Evolutionary conservation across 768 basidiomycete genomes (phyloP).

Genomic region (Tubosaeta sp.): DNA sequence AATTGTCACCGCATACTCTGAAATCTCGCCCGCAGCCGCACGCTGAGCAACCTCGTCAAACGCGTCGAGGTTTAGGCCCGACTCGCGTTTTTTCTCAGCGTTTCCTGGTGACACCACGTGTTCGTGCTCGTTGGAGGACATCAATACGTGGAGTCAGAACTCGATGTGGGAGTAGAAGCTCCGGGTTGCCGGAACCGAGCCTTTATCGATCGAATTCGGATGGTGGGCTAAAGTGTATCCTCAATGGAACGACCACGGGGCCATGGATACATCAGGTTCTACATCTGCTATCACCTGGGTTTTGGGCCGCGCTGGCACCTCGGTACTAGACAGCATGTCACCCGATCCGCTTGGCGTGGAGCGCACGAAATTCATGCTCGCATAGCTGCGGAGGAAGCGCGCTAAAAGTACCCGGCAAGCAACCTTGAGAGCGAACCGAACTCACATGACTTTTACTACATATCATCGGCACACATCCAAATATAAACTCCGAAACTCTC

Average conservation of each 20-base stretch:
- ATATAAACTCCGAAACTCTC: too few relatives aligned
- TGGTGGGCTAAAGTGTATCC: background rate
- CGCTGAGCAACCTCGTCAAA: slow-evolving; percentile 17
- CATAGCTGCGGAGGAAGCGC: background rate
- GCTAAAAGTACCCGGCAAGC: too few relatives aligned
- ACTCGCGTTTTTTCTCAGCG: slow-evolving; percentile 1
- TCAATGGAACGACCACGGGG: background rate
- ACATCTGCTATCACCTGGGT: background rate
- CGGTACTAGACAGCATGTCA: too few relatives aligned
- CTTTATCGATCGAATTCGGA: background rate
- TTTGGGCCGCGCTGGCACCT: too few relatives aligned
- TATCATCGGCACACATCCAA: too few relatives aligned
- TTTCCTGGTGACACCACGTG: background rate
- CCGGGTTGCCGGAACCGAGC: background rate
- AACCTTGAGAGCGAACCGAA: background rate
- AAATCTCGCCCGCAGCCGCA: slow-evolving; percentile 43
- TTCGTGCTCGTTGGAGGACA: background rate
- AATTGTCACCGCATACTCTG: slow-evolving; percentile 53
- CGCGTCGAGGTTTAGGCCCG: background rate
- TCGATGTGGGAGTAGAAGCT: background rate
- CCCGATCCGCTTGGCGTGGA: background rate
- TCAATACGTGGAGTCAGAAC: background rate
- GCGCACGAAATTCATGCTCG: background rate
- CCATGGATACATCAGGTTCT: background rate
- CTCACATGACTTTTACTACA: background rate